Evolutionary conservation across 1,139 yeast species (phyloP), one percentile per base, ranked within the genome.

Genomic region (Tardiomyces blankii): DNA sequence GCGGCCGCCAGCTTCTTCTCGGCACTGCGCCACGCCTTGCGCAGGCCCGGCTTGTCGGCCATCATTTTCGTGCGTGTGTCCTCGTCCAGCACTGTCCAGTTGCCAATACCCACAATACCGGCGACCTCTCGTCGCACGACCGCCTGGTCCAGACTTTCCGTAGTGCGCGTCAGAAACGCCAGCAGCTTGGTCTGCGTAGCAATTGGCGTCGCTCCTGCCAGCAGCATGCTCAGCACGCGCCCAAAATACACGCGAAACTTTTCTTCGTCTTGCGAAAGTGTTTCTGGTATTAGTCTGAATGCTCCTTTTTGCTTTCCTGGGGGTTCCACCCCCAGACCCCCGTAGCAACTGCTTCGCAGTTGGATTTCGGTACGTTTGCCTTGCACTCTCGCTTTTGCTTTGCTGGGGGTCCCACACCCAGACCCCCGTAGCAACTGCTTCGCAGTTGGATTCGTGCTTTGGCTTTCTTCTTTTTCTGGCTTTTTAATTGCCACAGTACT

Each of bases 71-170:
- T 64, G 11, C 60, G 41, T 13, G 42, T 41, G 12, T 32, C 43
- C 25, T 55, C 54, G 16, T 51, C 51, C 8, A 70, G 43, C 23
- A 57, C 56, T 11, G 51, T 49, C 76, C 74, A 73, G 0, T 64
- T 58, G 3, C 62, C 51, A 7, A 72, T 60, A 1, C 73, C 67
- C 25, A 71, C 70, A 38, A 73, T 46, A 1, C 69, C 68, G 1
- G 64, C 62, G 2, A 65, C 42, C 19, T 56, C 54, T 9, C 49
- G 53, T 18, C 69, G 59, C 1, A 69, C 52, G 0, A 42, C 21
- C 0, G 54, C 48, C 1, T 49, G 43, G 16, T 60, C 58, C 14
- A 63, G 49, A 33, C 56, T 52, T 7, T 48, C 50, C n/a, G 64
- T 51, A 12, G 63, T 53, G 1, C 46, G 41, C 3, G 51, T 44